Percentiles rank a stretch among this genome's conserved stretches.
These are phyloP conservation scores for Aspergillus puulaauensis DNA, from an alignment of 2,329 filamentous ascomycete species.

Conservation along the genomic window DNA sequence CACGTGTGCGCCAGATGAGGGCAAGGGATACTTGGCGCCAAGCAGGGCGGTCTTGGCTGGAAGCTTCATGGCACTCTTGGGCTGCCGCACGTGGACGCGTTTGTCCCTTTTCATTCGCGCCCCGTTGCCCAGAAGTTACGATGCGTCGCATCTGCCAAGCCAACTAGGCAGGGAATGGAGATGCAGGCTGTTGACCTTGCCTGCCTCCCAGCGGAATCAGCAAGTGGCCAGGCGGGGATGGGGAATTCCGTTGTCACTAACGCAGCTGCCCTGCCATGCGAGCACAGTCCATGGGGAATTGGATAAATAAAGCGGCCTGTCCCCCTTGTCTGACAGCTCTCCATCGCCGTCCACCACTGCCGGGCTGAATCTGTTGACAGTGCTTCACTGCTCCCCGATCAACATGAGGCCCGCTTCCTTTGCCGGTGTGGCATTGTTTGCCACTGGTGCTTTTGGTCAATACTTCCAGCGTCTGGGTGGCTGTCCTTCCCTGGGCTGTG, in stretches of 20 bases:
- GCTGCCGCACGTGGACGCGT: conserved; percentile 17
- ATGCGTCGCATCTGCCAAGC: conserved; percentile 14
- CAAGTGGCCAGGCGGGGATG: background rate
- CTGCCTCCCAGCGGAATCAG: background rate
- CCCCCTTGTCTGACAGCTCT: conserved; percentile 4
- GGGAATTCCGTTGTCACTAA: background rate
- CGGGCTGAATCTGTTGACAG: conserved; percentile 4
- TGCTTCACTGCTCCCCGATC: background rate
- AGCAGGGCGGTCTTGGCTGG: conserved; percentile 1
- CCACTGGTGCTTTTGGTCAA: conserved; percentile 42
- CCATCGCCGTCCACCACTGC: background rate
- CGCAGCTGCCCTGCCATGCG: background rate
- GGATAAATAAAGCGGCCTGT: conserved; percentile 5
- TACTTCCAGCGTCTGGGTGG: conserved; percentile 57
- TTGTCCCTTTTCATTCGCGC: conserved; percentile 12
- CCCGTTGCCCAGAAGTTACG: background rate
- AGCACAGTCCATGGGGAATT: conserved; percentile 4
- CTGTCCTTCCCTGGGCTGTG: conserved; percentile 57
- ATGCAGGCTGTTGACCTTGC: background rate
- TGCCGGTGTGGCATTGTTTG: conserved; percentile 24
- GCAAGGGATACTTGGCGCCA: conserved; percentile 6
- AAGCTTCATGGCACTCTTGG: conserved; percentile 11
- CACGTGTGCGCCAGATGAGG: background rate
- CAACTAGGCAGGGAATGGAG: conserved; percentile 6
- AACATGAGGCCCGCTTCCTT: conserved; percentile 28